These are phyloP conservation scores for Hypocreales sp. DNA, from an alignment of 2,329 filamentous ascomycete genomes.

Conservation along the genomic window DNA sequence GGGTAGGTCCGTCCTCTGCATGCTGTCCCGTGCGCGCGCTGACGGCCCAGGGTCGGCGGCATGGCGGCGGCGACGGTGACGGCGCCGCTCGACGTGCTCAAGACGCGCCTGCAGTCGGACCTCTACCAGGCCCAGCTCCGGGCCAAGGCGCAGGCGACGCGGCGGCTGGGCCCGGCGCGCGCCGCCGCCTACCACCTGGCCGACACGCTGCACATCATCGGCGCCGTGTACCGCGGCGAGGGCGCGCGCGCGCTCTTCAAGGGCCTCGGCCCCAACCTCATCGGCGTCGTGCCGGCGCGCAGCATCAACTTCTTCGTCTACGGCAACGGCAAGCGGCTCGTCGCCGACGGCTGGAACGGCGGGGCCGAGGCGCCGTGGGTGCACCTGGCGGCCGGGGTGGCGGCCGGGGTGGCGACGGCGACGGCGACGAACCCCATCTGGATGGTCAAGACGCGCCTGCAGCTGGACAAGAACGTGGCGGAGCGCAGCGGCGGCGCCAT, in stretches of 20 bases:
- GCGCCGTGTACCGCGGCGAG: constrained; percentile 64
- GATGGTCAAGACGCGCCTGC: constrained; percentile 85
- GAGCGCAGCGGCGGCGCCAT: constrained; percentile 36
- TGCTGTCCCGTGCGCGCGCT: too few relatives aligned
- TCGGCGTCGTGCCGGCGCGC: constrained; percentile 78
- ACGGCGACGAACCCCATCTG: constrained; percentile 94
- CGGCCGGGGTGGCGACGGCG: constrained; percentile 70
- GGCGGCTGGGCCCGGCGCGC: constrained; percentile 43
- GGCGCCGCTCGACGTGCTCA: constrained; percentile 83
- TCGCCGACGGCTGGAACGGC: constrained; percentile 59
- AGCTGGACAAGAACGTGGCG: constrained; percentile 76
- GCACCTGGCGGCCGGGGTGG: constrained; percentile 60
- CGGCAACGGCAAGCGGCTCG: constrained; percentile 75
- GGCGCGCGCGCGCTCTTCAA: constrained; percentile 85
- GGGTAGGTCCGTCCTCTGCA: constrained; percentile 44
- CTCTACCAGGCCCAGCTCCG: constrained; percentile 80
- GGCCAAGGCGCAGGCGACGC: constrained; percentile 33
- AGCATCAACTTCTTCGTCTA: constrained; percentile 93
- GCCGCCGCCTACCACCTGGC: constrained; percentile 58
- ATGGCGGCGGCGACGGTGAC: constrained; percentile 91
- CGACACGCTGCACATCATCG: constrained; percentile 77
- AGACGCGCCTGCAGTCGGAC: constrained; percentile 84
- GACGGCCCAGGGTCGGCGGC: constrained; percentile 70
- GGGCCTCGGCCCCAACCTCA: constrained; percentile 76
- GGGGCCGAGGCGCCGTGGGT: constrained; percentile 58